A percentile compares a stretch with the other conserved stretches of the same genome.
Evolutionary conservation across 2,329 filamentous ascomycete genomes (phyloP).

Genomic region (Xylariomycetidae sp.): DNA sequence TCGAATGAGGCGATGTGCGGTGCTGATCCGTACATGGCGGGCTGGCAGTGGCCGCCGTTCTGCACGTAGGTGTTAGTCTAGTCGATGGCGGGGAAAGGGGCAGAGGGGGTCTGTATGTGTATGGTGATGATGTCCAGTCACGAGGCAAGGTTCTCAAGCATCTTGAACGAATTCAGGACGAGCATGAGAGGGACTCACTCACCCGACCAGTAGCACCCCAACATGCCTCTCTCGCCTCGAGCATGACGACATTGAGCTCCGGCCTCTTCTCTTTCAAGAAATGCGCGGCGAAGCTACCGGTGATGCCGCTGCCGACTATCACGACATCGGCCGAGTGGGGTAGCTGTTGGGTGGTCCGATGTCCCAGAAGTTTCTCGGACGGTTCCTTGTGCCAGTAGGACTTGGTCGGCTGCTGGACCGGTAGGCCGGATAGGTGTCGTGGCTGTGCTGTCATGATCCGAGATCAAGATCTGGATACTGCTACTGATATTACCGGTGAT

Average conservation of each 20-base stretch:
- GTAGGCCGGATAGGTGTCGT: constrained; percentile 56
- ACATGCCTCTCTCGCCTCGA: constrained; percentile 76
- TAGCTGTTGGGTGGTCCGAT: constrained; percentile 60
- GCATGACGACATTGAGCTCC: constrained; percentile 58
- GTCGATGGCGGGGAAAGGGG: constrained; percentile 6
- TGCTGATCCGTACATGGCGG: constrained; percentile 57
- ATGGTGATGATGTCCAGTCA: too few relatives aligned
- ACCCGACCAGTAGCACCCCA: constrained; percentile 81
- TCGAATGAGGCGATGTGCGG: constrained; percentile 66
- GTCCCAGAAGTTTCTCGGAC: constrained; percentile 58
- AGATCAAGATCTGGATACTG: too few relatives aligned
- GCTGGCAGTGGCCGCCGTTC: constrained; percentile 73
- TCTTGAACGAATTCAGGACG: too few relatives aligned
- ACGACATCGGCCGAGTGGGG: constrained; percentile 63
- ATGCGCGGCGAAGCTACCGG: constrained; percentile 66
- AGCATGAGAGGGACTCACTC: too few relatives aligned
- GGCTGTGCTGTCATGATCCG: too few relatives aligned
- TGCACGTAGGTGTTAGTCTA: too few relatives aligned
- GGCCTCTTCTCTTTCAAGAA: constrained; percentile 47
- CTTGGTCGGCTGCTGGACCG: constrained; percentile 53
- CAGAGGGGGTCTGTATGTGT: neutral
- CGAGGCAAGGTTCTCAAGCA: too few relatives aligned
- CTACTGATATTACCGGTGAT: too few relatives aligned
- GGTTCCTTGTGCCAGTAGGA: constrained; percentile 75
- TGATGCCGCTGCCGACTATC: constrained; percentile 72